These are phyloP conservation scores for Mycosarcoma mackinlayi DNA, from an alignment of 1,284 basidiomycete species.

Conservation along the genomic window DNA sequence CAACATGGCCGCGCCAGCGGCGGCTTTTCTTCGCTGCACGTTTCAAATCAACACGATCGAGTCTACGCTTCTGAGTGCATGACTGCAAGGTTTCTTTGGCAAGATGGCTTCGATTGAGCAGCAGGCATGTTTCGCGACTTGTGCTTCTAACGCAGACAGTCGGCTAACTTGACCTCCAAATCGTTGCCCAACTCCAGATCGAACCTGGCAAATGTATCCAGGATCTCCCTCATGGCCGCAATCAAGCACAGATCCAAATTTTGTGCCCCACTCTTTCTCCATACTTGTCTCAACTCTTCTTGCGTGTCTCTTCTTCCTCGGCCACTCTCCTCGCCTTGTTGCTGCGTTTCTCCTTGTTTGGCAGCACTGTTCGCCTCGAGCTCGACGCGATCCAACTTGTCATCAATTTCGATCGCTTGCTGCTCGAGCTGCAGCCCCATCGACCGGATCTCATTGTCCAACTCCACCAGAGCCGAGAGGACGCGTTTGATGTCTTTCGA, in stretches of 20 bases:
- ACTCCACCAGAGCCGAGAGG: conserved; percentile 17
- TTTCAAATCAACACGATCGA: too few relatives aligned
- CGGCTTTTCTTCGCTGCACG: too few relatives aligned
- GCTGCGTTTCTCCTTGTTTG: background rate
- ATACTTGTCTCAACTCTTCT: conserved; percentile 17
- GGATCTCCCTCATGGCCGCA: conserved; percentile 18
- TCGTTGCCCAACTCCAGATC: conserved; percentile 33
- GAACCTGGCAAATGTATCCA: conserved; percentile 36
- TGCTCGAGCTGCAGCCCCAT: conserved; percentile 35
- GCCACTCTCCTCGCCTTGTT: background rate
- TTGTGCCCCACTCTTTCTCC: conserved; percentile 25
- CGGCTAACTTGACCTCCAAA: conserved; percentile 30
- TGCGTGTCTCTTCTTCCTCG: conserved; percentile 2
- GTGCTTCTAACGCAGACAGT: conserved; percentile 23
- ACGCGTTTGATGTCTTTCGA: conserved; percentile 48
- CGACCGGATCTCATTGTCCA: conserved; percentile 21
- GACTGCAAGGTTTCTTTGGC: too few relatives aligned
- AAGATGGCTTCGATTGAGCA: too few relatives aligned
- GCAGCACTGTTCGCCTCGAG: background rate
- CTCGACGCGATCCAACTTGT: conserved; percentile 15
- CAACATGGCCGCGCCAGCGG: too few relatives aligned
- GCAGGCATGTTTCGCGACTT: background rate
- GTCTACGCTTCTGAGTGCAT: too few relatives aligned
- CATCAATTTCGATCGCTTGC: conserved; percentile 16
- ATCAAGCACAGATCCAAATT: conserved; percentile 19